Evolutionary conservation across 2,329 filamentous ascomycete species (phyloP).

Genomic region (Paecilomyces sp.): DNA sequence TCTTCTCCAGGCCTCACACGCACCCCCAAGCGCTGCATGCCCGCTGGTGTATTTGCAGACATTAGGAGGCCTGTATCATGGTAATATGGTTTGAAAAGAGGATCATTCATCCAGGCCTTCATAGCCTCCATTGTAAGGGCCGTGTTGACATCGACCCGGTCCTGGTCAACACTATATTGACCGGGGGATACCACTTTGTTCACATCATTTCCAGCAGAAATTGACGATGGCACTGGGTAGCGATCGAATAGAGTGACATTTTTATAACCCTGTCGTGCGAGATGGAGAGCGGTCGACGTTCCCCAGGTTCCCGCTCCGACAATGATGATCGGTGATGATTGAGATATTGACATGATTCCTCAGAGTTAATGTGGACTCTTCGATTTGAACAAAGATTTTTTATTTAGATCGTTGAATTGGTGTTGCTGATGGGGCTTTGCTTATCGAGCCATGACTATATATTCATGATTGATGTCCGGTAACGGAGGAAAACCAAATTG

Average conservation of each 20-base stretch:
- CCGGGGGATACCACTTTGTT: conserved; percentile 31
- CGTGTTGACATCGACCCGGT: background rate
- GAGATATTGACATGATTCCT: background rate
- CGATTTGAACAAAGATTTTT: no score
- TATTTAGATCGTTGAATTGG: no score
- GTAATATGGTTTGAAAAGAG: conserved; percentile 32
- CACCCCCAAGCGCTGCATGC: background rate
- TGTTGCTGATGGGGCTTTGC: background rate
- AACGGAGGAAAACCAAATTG: background rate
- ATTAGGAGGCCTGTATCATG: conserved; percentile 32
- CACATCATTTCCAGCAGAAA: conserved; percentile 37
- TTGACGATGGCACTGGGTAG: conserved; percentile 34
- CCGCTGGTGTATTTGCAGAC: conserved; percentile 16
- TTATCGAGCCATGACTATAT: background rate
- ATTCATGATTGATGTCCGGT: background rate
- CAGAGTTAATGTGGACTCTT: no score
- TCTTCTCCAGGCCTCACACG: background rate
- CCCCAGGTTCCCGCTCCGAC: conserved; percentile 41
- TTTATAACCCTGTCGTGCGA: conserved; percentile 31
- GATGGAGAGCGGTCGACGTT: conserved; percentile 36
- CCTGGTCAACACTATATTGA: background rate
- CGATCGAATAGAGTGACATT: conserved; percentile 38
- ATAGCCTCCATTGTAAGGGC: conserved; percentile 11
- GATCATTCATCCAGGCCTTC: conserved; percentile 33
- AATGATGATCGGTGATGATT: conserved; percentile 19